Evolutionary conservation across 192 early-diverging fungal species (phyloP).

Genomic region (Coemansia sp.): DNA sequence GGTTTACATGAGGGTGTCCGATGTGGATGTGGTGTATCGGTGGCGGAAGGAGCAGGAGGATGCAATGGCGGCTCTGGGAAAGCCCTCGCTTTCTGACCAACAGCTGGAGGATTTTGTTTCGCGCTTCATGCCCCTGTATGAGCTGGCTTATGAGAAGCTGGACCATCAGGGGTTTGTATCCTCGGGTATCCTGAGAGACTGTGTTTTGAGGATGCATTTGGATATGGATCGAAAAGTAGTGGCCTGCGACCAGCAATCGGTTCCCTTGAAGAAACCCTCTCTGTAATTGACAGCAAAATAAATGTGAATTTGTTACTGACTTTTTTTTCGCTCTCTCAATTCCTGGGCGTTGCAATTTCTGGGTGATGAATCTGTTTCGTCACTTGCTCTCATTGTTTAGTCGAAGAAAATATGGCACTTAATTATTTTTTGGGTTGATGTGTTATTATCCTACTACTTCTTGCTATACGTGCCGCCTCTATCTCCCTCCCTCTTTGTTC

Average conservation of each 20-base stretch:
- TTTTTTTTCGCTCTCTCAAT: background rate
- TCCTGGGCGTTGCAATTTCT: no score
- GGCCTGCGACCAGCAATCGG: constrained; percentile 38
- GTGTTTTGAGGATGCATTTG: constrained; percentile 40
- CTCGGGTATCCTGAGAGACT: constrained; percentile 15
- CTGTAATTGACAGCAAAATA: no score
- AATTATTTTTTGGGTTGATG: background rate
- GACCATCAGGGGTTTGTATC: constrained; percentile 33
- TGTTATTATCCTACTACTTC: background rate
- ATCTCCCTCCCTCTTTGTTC: no score
- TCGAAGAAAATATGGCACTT: no score
- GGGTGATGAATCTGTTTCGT: no score
- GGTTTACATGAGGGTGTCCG: constrained; percentile 62
- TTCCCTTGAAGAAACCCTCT: no score
- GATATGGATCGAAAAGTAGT: constrained; percentile 39
- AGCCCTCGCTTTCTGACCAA: constrained; percentile 61
- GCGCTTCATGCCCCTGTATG: constrained; percentile 85
- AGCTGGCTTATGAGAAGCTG: constrained; percentile 37
- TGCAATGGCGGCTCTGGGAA: constrained; percentile 29
- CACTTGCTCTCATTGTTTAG: no score
- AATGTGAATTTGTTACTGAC: no score
- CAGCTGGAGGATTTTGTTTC: constrained; percentile 81
- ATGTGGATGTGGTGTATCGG: constrained; percentile 65
- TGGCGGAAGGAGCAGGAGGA: constrained; percentile 92
- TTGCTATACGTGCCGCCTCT: no score